A percentile compares a stretch with the other conserved stretches of the same genome.
phyloP scores from a whole-genome alignment of 257 asterid species.

The Hygrophila difformis region DNA sequence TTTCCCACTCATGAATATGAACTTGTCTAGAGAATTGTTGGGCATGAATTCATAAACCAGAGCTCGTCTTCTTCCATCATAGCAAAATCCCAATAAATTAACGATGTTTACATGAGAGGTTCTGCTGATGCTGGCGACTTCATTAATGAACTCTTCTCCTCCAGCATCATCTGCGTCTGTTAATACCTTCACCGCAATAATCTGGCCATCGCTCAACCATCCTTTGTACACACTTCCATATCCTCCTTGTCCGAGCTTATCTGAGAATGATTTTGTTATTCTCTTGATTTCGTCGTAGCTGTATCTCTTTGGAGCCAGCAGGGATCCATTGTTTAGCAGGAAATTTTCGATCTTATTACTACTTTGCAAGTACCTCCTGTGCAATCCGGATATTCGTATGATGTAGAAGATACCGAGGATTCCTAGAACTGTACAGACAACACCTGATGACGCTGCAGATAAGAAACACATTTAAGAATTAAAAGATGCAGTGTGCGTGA shows the following conservation, averaged over 20 bases:
- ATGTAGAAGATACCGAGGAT: slow-evolving; percentile 18
- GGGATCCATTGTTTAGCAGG: slow-evolving; percentile 33
- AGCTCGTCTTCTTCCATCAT: slow-evolving; percentile 28
- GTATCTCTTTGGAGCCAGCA: slow-evolving; percentile 37
- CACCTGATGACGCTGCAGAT: slow-evolving; percentile 23
- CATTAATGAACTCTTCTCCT: slow-evolving; percentile 53
- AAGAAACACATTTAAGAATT: too few species aligned
- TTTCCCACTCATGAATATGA: slow-evolving; percentile 19
- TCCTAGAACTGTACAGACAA: slow-evolving; percentile 5
- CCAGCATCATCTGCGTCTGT: slow-evolving; percentile 16
- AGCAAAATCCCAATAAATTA: slow-evolving; percentile 52
- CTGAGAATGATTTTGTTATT: slow-evolving; percentile 35
- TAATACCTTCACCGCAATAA: slow-evolving; percentile 52
- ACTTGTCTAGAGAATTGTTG: slow-evolving; percentile 57
- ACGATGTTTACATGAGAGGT: slow-evolving; percentile 65
- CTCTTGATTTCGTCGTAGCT: slow-evolving; percentile 32
- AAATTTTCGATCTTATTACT: slow-evolving; percentile 25
- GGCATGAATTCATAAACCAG: slow-evolving; percentile 52
- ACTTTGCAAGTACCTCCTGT: slow-evolving; percentile 6
- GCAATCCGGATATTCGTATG: slow-evolving; percentile 7
- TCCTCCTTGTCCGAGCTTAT: slow-evolving; percentile 49
- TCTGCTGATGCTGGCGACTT: slow-evolving; percentile 52
- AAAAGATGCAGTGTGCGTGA: too few species aligned
- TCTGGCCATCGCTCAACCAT: slow-evolving; percentile 32
- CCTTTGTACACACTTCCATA: slow-evolving; percentile 55